phyloP scores from a whole-genome alignment of 78 protist genomes.

The Dictyostelium brefeldianum region DNA sequence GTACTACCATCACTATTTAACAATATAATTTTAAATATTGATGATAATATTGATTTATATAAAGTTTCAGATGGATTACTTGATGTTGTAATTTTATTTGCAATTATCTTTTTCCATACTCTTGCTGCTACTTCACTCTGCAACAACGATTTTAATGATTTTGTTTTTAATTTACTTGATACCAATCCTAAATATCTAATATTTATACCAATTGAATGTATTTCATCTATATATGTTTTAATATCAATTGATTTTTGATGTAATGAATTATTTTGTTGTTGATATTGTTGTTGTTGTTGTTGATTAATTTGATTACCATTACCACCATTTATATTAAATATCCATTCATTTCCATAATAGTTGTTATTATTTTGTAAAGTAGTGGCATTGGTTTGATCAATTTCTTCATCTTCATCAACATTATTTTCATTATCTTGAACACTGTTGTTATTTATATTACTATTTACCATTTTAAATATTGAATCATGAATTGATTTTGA shows the following conservation, averaged over 20 bases:
- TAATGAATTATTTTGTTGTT: not conserved
- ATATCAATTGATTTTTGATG: not conserved
- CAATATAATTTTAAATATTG: not conserved
- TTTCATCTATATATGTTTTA: constrained; percentile 19
- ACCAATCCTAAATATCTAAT: constrained; percentile 57
- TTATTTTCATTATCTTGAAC: not conserved
- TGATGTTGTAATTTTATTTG: not conserved
- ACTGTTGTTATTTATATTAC: not conserved
- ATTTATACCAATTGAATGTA: constrained; percentile 54
- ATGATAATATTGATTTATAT: constrained; percentile 6
- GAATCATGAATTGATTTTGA: constrained; percentile 12
- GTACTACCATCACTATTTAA: not conserved
- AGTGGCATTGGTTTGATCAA: not conserved
- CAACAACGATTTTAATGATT: not conserved
- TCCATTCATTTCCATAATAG: not conserved
- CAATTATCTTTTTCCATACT: constrained; percentile 47
- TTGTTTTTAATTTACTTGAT: not conserved
- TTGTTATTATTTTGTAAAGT: not conserved
- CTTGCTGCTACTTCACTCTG: constrained; percentile 50
- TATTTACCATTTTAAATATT: not conserved
- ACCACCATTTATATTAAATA: not conserved
- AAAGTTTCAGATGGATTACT: constrained; percentile 7
- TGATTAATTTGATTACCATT: not conserved
- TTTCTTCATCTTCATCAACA: not conserved
- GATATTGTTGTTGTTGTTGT: not conserved